Conservation (phyloP, 805 yeast species). For the Wilhelminamyces savonicus region DNA sequence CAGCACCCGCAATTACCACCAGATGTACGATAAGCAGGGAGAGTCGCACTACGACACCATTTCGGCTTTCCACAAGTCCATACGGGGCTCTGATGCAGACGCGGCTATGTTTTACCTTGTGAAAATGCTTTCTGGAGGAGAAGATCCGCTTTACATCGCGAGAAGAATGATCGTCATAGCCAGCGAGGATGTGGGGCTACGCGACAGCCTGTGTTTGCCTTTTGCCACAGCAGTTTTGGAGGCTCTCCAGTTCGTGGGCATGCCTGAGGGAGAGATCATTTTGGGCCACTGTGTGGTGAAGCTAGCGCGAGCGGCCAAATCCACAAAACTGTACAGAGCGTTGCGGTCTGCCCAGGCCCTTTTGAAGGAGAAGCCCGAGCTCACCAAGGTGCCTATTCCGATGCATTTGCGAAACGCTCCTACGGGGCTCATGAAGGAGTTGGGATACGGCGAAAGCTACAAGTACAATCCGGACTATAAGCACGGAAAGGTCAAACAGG, state of each 20-base stretch:
- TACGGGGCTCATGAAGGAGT: constrained; percentile 78
- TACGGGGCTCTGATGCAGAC: constrained; percentile 85
- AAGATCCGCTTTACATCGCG: constrained; percentile 84
- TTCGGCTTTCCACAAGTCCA: constrained; percentile 90
- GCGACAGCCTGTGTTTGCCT: constrained; percentile 79
- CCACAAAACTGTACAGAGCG: constrained; percentile 80
- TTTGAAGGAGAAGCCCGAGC: constrained; percentile 50
- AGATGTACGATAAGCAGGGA: constrained; percentile 78
- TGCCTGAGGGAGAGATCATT: constrained; percentile 90
- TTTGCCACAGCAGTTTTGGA: constrained; percentile 82
- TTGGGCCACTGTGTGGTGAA: constrained; percentile 93
- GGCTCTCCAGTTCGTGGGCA: constrained; percentile 82
- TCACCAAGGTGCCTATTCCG: constrained; percentile 63
- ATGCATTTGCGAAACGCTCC: constrained; percentile 92
- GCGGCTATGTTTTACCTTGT: constrained; percentile 85
- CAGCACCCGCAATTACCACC: constrained; percentile 39
- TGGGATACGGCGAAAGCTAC: constrained; percentile 81
- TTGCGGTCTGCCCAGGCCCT: constrained; percentile 60
- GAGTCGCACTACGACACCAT: constrained; percentile 94
- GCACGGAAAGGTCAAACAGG: constrained; percentile 70
- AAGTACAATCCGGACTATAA: constrained; percentile 81
- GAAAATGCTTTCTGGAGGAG: constrained; percentile 89
- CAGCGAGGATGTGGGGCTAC: constrained; percentile 85
- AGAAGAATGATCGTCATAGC: constrained; percentile 93
- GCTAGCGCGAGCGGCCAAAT: constrained; percentile 77